Conservation (phyloP, 768 basidiomycete genomes). For the Strobilomyces echinocephalus region DNA sequence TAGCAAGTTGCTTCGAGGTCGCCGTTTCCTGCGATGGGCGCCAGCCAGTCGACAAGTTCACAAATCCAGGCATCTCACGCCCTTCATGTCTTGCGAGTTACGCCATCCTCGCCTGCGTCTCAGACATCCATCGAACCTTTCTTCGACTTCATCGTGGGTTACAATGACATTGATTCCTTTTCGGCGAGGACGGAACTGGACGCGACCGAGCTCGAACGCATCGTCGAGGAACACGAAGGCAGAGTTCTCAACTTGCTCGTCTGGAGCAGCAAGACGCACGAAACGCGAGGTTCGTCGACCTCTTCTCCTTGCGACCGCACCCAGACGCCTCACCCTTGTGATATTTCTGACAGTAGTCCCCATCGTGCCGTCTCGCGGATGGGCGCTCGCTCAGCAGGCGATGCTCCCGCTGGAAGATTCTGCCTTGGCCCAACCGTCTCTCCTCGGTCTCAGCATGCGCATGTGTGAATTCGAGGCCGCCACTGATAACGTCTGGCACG, state of each 20-base stretch:
- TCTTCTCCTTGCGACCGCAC: background rate
- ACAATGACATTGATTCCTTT: constrained; percentile 60
- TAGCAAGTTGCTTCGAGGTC: background rate
- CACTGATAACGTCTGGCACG: constrained; percentile 95
- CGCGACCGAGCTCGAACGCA: constrained; percentile 65
- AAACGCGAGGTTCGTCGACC: constrained; percentile 55
- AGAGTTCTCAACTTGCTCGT: constrained; percentile 64
- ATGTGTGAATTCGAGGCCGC: constrained; percentile 88
- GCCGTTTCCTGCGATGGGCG: constrained; percentile 49
- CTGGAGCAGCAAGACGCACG: constrained; percentile 78
- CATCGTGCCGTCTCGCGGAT: constrained; percentile 78
- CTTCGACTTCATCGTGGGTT: constrained; percentile 95
- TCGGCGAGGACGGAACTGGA: constrained; percentile 53
- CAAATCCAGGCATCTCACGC: constrained; percentile 40
- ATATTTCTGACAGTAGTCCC: constrained; percentile 57
- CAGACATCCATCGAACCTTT: constrained; percentile 83
- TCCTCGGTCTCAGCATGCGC: constrained; percentile 92
- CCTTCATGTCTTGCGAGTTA: constrained; percentile 85
- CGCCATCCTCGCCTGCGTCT: constrained; percentile 84
- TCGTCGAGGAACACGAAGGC: constrained; percentile 80
- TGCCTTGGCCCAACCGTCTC: constrained; percentile 63
- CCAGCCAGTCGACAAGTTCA: constrained; percentile 61
- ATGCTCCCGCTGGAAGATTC: constrained; percentile 36
- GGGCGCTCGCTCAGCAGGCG: constrained; percentile 53
- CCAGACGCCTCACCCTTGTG: background rate